These are phyloP conservation scores for Melampsora americana DNA, from an alignment of 1,284 basidiomycete genomes.

Conservation along the genomic window DNA sequence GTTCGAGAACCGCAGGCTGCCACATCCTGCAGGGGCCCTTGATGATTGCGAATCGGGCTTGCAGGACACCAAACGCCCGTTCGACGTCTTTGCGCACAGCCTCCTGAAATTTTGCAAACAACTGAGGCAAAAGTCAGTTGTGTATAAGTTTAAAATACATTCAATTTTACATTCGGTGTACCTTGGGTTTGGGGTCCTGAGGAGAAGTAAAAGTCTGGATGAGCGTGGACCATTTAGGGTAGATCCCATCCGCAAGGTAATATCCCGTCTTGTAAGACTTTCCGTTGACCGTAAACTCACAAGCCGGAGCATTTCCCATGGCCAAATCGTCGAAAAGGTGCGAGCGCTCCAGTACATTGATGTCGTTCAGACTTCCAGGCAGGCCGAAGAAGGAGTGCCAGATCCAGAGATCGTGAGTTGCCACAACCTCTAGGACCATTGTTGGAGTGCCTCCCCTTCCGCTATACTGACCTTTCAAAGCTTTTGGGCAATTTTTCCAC, in stretches of 20 bases:
- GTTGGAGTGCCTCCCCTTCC: constrained; percentile 6
- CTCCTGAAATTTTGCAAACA: constrained; percentile 17
- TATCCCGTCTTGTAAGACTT: neutral
- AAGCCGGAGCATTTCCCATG: neutral
- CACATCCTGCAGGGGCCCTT: neutral
- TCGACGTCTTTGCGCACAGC: constrained; percentile 2
- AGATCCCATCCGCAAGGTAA: constrained; percentile 14
- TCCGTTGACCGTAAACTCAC: neutral
- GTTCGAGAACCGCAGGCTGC: neutral
- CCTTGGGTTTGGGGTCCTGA: neutral
- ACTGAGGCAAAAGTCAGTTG: neutral
- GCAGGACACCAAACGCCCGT: constrained; percentile 15
- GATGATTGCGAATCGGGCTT: constrained; percentile 6
- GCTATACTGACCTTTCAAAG: neutral
- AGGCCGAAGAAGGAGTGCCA: constrained; percentile 32
- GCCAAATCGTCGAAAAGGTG: neutral
- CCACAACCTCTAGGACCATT: too few species aligned
- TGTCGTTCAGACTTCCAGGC: constrained; percentile 7
- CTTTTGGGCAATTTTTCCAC: too few species aligned
- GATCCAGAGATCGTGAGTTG: constrained; percentile 14
- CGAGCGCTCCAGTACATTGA: constrained; percentile 2
- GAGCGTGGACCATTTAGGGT: neutral
- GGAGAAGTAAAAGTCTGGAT: constrained; percentile 9
- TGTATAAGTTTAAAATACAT: too few species aligned
- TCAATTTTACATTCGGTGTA: too few species aligned